phyloP scores from a whole-genome alignment of 345 rosid species.

The Gossypium bickii region DNA sequence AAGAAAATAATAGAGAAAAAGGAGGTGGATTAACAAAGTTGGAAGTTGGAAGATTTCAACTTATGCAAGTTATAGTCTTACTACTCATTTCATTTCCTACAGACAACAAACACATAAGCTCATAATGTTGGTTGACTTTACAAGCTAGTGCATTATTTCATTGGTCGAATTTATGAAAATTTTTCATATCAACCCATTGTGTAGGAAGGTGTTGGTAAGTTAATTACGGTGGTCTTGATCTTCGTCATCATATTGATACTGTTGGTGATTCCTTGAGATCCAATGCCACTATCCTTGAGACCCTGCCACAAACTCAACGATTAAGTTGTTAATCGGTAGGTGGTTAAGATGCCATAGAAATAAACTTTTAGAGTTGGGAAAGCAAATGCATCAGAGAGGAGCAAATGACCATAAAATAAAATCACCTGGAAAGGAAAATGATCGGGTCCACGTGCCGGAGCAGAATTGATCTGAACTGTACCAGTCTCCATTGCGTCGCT shows the following conservation, averaged over 20 bases:
- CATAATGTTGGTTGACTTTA: background rate
- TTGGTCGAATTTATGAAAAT: background rate
- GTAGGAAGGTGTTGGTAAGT: constrained; percentile 83
- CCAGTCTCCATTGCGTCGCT: constrained; percentile 98
- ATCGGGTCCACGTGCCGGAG: constrained; percentile 98
- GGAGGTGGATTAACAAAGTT: no score
- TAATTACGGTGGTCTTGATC: constrained; percentile 87
- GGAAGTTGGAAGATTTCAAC: background rate
- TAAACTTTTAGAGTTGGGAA: background rate
- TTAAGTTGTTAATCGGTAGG: background rate
- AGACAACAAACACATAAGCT: background rate
- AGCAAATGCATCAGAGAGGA: background rate
- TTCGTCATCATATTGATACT: constrained; percentile 94
- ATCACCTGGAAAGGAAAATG: constrained; percentile 97
- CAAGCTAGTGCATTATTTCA: background rate
- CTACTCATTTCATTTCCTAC: background rate
- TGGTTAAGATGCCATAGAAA: background rate
- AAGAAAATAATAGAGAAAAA: no score
- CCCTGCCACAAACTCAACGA: constrained; percentile 44
- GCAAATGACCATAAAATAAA: background rate
- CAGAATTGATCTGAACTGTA: constrained; percentile 94
- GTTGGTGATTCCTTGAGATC: constrained; percentile 94
- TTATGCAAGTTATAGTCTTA: background rate
- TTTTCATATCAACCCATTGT: constrained; percentile 60
- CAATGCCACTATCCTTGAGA: constrained; percentile 92